Base-by-base conservation (phyloP, 2,329 filamentous ascomycete species). In the Fusarium hainanense region DNA sequence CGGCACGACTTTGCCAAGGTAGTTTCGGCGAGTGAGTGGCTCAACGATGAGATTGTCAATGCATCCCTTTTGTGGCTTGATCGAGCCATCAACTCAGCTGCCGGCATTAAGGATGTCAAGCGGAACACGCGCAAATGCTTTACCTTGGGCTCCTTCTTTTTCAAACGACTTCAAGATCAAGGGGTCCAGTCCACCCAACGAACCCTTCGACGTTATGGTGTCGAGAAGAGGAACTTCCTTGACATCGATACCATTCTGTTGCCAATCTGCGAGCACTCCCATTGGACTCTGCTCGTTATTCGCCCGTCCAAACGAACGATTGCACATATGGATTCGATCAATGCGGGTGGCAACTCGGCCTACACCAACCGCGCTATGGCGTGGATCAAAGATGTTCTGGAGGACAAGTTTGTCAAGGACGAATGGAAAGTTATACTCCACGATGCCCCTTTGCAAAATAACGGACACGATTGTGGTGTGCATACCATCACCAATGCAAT, bases 11-110 rank as follows among this genome's bases (percentile, higher is more conserved):
- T 93, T 72, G 82, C 80, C n/a, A 90, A 85, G 48, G 79, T 94
- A 10, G 82, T 90, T 18, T 82, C 82, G 20, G 77, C 81, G 11
- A 83, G 79, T 1, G 83, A 83, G 28, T 95, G 92, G 92, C 84
- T 95, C 9, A 94, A 94, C 68, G 92, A 94, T 76, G 90, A 92
- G 71, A 87, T 92, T 52, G 87, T 95, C 71, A 92, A 93, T 71
- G 87, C 87, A 16, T 87, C 88, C 49, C 83, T 93, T 27, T 79
- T 85, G 28, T 86, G 88, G 74, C 80, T 93, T 16, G 88, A 89
- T 49, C 82, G 84, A 18, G 85, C 84, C 51, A 80, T 89, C 73
- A 91, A 91, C 75, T 79, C 83, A 61, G 80, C 84, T 32, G 85
- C 84, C 28, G 88, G 88, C 27, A 84, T 84, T 56, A 82, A 81